Evolutionary conservation across 2,329 filamentous ascomycete species (phyloP), one percentile per base, ranked within the genome.

Genomic region (Colletotrichum horii): DNA sequence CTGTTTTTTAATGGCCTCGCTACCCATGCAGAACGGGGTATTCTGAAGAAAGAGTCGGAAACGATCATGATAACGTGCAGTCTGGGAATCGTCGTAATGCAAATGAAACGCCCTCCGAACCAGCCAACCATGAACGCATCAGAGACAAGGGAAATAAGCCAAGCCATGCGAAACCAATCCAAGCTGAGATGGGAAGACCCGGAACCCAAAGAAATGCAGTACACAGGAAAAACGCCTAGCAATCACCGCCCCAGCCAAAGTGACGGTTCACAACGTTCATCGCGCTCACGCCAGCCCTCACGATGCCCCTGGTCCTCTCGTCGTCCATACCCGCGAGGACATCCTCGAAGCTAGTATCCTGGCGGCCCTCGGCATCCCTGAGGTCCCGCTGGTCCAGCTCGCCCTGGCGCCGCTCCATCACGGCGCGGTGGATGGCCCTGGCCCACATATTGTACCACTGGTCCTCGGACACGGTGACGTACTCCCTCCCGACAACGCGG

Each of bases 401-500:
- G 4, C 88, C 88, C 79, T 92, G 88, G 48, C 88, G 88, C 74
- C 91, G 88, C 68, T 90, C 88, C 71, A 93, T 80, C 2, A 93
- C 91, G 12, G 93, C 90, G 60, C 88, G 87, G 75, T 87, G 85
- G 67, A 95, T 90, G 4, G 91, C 88, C 7, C 89, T 85, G 11
- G 87, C 88, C 92, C 94, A 95, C 71, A 90, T 83, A 73, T 90
- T 88, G 78, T 92, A 91, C 90, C 92, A 94, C 76, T 91, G 88
- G 6, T 89, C 87, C 82, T 92, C 90, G 77, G 85, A 88, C 78
- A 91, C 82, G 70, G 85, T 88, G 66, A 89, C 88, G 79, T 91
- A 94, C 28, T 84, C 81, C 5, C 79, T 32, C 24, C 83, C 85
- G 15, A 81, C 65, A 3, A 75, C 66, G 19, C 65, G 38, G 36